Base-by-base conservation (phyloP, 441 rosid genomes). In the Adansonia gregorii region DNA sequence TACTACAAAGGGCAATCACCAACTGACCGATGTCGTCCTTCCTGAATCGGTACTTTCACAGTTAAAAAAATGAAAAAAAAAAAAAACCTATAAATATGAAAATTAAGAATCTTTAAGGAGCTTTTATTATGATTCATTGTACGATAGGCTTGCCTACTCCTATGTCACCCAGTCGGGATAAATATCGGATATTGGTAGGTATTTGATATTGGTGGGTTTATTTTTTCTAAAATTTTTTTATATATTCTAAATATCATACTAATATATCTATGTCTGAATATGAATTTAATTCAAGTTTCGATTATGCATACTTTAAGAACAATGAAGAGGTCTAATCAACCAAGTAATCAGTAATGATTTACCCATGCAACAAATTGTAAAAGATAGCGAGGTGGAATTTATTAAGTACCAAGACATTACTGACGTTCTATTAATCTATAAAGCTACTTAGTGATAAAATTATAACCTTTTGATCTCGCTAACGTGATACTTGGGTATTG, bases 1-100 rank as follows among this genome's bases (percentile, higher is more conserved):
- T 54, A 96, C 99, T n/a, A 22, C 60, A 46, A 89, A 85, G 80
- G 98, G 98, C 70, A 94, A 78, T 75, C 94, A 94, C 92, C 89
- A 84, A 83, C 88, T 95, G 76, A 89, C 92, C 5, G 80, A 83
- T 74, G 90, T 19, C 14, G 76, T 75, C 69, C 89, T 90, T 75
- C 97, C 98, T 0, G 84, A 86, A 74, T 69, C 80, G 69, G 98
- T 93, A 76, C 55, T 67, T 31, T 35, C 20, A 35, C 39, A 31
- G 39, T 31, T 31, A 0, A 31, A 31, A 31, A 31, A 31, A n/a
- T n/a, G n/a, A 31, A 3, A 4, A 3, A 31, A 31, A 31, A 24
- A 24, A 24, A 31, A 31, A 3, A 31, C 39, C 39, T 31, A 31
- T 31, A 31, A 31, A 31, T 31, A 31, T 31, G 39, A 31, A 31